These are phyloP conservation scores for Pichia sp. DNA, from an alignment of 1,139 yeast species.

Conservation along the genomic window DNA sequence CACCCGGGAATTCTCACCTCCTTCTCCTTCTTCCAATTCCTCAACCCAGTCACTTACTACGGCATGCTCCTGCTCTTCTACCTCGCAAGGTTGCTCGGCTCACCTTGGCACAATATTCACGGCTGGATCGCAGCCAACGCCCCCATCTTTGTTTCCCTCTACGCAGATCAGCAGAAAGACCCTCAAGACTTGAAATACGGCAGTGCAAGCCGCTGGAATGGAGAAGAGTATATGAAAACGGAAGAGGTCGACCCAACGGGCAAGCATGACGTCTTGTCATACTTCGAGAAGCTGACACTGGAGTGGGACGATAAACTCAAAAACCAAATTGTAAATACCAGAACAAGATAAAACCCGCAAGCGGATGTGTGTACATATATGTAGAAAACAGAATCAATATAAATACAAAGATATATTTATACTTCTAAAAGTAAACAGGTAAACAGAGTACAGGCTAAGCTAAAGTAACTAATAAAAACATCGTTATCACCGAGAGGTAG, in stretches of 20 bases:
- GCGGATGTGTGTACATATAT: background rate
- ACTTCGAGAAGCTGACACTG: slow-evolving; percentile 48
- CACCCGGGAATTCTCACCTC: slow-evolving; percentile 96
- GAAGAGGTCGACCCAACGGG: slow-evolving; percentile 61
- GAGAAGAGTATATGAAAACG: slow-evolving; percentile 56
- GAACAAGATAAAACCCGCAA: slow-evolving; percentile 12
- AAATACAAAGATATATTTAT: too few species aligned
- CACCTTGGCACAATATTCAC: slow-evolving; percentile 81
- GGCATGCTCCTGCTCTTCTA: slow-evolving; percentile 85
- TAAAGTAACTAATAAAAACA: slow-evolving; percentile 1
- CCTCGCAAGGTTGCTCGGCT: slow-evolving; percentile 76
- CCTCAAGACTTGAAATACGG: slow-evolving; percentile 62
- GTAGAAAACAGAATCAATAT: too few species aligned
- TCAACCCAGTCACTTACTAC: slow-evolving; percentile 72
- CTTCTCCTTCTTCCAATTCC: slow-evolving; percentile 68
- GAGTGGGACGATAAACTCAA: slow-evolving; percentile 71
- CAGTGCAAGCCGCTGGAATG: slow-evolving; percentile 61
- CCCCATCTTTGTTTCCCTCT: slow-evolving; percentile 56
- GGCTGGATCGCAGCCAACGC: slow-evolving; percentile 91
- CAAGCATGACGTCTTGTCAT: slow-evolving; percentile 55
- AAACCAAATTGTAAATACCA: slow-evolving; percentile 63
- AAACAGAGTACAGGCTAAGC: background rate
- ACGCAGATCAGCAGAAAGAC: slow-evolving; percentile 39
- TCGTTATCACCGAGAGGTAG: background rate
- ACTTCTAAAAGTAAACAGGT: background rate